Evolutionary conservation across 495 filamentous ascomycete genomes (phyloP).

Genomic region (Aspergillus avenaceus): DNA sequence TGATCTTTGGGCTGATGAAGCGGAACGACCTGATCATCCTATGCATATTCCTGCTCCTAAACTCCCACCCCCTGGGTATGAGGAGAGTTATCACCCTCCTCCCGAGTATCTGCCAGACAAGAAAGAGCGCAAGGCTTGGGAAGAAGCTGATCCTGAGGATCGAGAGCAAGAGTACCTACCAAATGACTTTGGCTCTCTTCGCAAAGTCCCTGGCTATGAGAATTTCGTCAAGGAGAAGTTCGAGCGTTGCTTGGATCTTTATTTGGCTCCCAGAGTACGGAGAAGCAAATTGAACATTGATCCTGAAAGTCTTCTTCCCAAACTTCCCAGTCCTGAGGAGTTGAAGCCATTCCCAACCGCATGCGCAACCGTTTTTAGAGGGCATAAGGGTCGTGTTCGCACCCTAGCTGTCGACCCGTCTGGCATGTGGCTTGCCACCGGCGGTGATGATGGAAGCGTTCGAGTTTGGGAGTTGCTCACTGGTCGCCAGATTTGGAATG

Average conservation of each 20-base stretch:
- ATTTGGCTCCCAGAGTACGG: constrained; percentile 86
- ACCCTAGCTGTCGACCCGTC: constrained; percentile 74
- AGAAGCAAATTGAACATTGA: constrained; percentile 96
- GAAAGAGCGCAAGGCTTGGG: constrained; percentile 84
- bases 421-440: constrained; percentile 77
- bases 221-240: constrained; percentile 91
- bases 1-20: constrained; percentile 93
- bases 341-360: constrained; percentile 89
- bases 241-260: constrained; percentile 90
- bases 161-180: constrained; percentile 86
- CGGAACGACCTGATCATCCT: constrained; percentile 71
- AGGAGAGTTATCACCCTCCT: constrained; percentile 95
- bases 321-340: constrained; percentile 90
- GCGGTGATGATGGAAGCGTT: constrained; percentile 91
- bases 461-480: constrained; percentile 86
- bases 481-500: constrained; percentile 83
- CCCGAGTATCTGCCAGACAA: constrained; percentile 86
- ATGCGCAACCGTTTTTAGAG: constrained; percentile 76
- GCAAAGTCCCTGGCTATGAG: constrained; percentile 91
- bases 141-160: constrained; percentile 83
- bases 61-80: constrained; percentile 87
- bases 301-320: constrained; percentile 86
- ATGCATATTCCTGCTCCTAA: constrained; percentile 99
- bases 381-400: constrained; percentile 85
- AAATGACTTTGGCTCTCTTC: constrained; percentile 71